A percentile compares a stretch with the other conserved stretches of the same genome.
phyloP scores from a whole-genome alignment of 2,329 filamentous ascomycete species.

The Aspergillus vadensis region DNA sequence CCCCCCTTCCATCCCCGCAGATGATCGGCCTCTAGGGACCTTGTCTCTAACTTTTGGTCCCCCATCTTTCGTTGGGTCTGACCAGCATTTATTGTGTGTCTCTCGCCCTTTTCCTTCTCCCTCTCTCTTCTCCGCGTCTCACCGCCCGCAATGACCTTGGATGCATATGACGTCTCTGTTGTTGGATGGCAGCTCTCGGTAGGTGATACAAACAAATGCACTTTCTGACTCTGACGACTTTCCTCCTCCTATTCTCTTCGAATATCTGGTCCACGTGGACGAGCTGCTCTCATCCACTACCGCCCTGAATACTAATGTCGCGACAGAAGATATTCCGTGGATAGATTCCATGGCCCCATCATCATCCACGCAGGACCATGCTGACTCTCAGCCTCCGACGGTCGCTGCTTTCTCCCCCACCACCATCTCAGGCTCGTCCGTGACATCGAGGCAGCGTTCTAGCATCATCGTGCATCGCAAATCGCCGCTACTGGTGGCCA shows the following conservation, averaged over 20 bases:
- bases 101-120: slow-evolving; percentile 7
- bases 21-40: slow-evolving; percentile 4
- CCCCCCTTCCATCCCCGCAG: background rate
- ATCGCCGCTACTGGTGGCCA: slow-evolving; percentile 87
- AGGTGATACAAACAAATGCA: slow-evolving; percentile 23
- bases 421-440: slow-evolving; percentile 68
- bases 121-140: slow-evolving; percentile 12
- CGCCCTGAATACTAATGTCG: slow-evolving; percentile 26
- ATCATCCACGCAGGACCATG: slow-evolving; percentile 42
- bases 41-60: slow-evolving; percentile 5
- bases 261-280: background rate
- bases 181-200: slow-evolving; percentile 57
- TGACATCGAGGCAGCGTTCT: slow-evolving; percentile 74
- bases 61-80: slow-evolving; percentile 5
- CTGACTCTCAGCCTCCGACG: slow-evolving; percentile 63
- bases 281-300: background rate
- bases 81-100: background rate
- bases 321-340: slow-evolving; percentile 53
- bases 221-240: background rate
- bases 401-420: slow-evolving; percentile 88
- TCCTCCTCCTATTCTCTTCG: background rate
- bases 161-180: slow-evolving; percentile 42
- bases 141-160: slow-evolving; percentile 36
- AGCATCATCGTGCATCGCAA: slow-evolving; percentile 97
- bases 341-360: slow-evolving; percentile 55